Evolutionary conservation across 148 eudicot genomes (phyloP).

Genomic region (Camellia lanceoleosa): DNA sequence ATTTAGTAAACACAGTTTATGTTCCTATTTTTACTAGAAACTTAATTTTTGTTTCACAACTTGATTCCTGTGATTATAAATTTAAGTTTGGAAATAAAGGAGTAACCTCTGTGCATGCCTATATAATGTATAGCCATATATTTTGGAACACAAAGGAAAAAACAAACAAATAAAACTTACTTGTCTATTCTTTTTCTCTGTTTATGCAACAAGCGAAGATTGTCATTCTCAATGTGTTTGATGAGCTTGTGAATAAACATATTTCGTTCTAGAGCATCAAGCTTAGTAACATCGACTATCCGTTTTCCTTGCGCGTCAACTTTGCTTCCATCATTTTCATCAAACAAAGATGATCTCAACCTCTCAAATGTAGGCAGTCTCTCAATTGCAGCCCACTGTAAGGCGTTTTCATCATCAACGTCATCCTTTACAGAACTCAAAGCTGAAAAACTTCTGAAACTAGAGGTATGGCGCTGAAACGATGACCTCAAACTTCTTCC

Average conservation of each 20-base stretch:
- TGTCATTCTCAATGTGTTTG: slow-evolving; percentile 73
- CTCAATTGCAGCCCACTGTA: slow-evolving; percentile 61
- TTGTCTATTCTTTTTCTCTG: slow-evolving; percentile 67
- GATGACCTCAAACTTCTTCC: slow-evolving; percentile 50
- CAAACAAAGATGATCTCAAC: slow-evolving; percentile 58
- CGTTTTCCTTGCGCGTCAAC: slow-evolving; percentile 41
- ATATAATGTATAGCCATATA: not conserved
- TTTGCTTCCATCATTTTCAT: slow-evolving; percentile 33
- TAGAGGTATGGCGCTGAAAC: slow-evolving; percentile 29
- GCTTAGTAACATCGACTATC: slow-evolving; percentile 61
- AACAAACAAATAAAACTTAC: slow-evolving; percentile 33
- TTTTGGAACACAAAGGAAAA: not conserved
- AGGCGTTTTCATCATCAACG: slow-evolving; percentile 36
- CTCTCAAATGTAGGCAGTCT: slow-evolving; percentile 73
- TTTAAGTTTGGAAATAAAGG: no score
- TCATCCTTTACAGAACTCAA: slow-evolving; percentile 31
- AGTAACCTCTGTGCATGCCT: not conserved
- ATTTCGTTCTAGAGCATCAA: slow-evolving; percentile 63
- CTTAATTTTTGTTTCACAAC: no score
- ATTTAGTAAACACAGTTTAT: no score
- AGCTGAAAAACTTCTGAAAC: slow-evolving; percentile 36
- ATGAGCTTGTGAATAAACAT: slow-evolving; percentile 76
- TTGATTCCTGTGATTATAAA: no score
- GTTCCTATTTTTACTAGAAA: no score
- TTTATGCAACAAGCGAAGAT: slow-evolving; percentile 69